phyloP scores from a whole-genome alignment of 345 rosid species.

The Passiflora organensis region DNA sequence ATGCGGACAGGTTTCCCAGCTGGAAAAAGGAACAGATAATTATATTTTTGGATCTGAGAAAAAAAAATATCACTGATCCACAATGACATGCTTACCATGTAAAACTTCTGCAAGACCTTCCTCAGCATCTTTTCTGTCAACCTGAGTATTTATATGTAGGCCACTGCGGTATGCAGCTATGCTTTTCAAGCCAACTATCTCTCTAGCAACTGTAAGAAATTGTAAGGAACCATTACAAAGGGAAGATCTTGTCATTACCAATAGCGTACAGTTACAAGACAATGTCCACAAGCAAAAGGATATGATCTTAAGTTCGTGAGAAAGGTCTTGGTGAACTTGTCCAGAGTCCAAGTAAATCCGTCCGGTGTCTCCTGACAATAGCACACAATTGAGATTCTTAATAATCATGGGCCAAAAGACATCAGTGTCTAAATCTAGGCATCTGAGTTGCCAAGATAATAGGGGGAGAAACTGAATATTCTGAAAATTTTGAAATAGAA shows the following conservation, averaged over 20 bases:
- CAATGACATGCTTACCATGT: conserved; percentile 32
- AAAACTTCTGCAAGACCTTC: conserved; percentile 63
- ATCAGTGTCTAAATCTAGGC: too few relatives aligned
- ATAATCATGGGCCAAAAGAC: too few relatives aligned
- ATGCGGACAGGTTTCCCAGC: conserved; percentile 67
- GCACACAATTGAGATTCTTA: too few relatives aligned
- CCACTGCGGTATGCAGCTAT: conserved; percentile 94
- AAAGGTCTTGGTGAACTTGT: conserved; percentile 51
- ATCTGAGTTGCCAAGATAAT: too few relatives aligned
- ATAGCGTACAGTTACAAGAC: conserved; percentile 4
- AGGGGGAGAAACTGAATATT: too few relatives aligned
- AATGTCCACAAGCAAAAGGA: conserved; percentile 46
- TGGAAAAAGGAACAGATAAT: conserved; percentile 33
- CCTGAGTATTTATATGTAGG: conserved; percentile 62
- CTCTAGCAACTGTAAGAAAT: conserved; percentile 42
- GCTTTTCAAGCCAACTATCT: conserved; percentile 72
- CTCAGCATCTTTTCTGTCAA: conserved; percentile 56
- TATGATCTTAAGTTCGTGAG: conserved; percentile 61
- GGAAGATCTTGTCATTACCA: background rate
- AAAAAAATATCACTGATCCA: conserved; percentile 15
- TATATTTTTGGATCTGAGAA: conserved; percentile 6
- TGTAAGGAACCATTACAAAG: conserved; percentile 42
- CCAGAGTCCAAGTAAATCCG: conserved; percentile 62
- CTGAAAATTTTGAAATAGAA: background rate
- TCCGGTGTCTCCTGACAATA: conserved; percentile 38